Evolutionary conservation across 1,284 basidiomycete genomes (phyloP), one percentile per base, ranked within the genome.

Genomic region (Heterobasidion occidentale): DNA sequence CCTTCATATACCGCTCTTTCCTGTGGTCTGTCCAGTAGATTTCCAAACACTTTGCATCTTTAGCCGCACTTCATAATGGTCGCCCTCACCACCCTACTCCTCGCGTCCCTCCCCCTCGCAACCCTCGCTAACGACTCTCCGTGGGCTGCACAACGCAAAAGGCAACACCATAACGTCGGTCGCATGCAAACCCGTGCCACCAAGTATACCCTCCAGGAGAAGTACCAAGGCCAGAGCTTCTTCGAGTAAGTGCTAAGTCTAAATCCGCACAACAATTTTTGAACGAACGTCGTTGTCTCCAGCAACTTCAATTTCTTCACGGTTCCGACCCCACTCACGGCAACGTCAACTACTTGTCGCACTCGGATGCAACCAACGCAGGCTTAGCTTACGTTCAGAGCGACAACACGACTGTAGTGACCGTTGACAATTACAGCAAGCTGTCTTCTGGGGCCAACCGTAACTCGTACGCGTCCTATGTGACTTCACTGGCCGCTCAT

Each of bases 271-370:
- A 50, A 27, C 42, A 20, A 49, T 17, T 35, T 27, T n/a, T 27
- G 35, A 33, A 15, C 33, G 36, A 46, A 35, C 34, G 49, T 12
- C 48, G 36, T 7, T 20, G 0, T 38, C 20, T 51, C n/a, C 59
- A 88, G 85, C 54, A 63, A 76, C 49, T 90, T 82, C 81, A 66
- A 80, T 46, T 88, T 84, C 72, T 87, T 80, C 69, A 73, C 73
- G 68, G 61, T 8, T 15, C 67, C 8, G 88, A 91, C 65, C 88
- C 88, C 2, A 90, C 88, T 1, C 68, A 79, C 56, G 88, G 87
- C 20, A 68, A 69, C 42, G 87, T 88, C 46, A 73, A 77, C 50
- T 90, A 81, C 67, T 70, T 79, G 60, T 69, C 65, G 51, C 67
- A 71, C 58, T 64, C 70, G 6, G 68, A 75, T 34, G 86, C 86